These are phyloP conservation scores for Pyrenopolyporus hunteri DNA, from an alignment of 495 filamentous ascomycete species.

Conservation along the genomic window DNA sequence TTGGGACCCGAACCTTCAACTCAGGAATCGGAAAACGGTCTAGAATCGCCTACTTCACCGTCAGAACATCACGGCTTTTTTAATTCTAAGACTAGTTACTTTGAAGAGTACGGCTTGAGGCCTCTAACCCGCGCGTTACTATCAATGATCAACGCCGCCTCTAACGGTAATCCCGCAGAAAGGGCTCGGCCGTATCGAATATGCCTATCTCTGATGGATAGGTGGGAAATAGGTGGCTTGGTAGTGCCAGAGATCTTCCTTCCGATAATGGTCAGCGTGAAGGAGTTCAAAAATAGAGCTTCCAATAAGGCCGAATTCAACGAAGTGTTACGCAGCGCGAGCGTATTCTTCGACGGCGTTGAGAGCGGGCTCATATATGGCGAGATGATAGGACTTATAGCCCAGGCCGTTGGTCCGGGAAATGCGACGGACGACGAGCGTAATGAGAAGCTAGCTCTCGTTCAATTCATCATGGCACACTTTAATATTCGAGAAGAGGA, in stretches of 20 bases:
- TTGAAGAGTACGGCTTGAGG: slow-evolving; percentile 75
- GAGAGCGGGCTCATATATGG: slow-evolving; percentile 93
- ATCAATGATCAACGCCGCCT: slow-evolving; percentile 68
- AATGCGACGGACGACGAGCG: slow-evolving; percentile 50
- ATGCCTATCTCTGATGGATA: slow-evolving; percentile 93
- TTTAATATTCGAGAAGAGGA: slow-evolving; percentile 98
- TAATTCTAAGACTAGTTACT: slow-evolving; percentile 69
- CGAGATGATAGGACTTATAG: slow-evolving; percentile 68
- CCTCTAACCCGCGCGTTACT: slow-evolving; percentile 77
- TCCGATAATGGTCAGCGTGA: slow-evolving; percentile 79
- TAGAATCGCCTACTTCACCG: slow-evolving; percentile 56
- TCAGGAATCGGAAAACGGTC: slow-evolving; percentile 51
- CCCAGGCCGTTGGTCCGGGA: slow-evolving; percentile 59
- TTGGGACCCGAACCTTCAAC: slow-evolving; percentile 76
- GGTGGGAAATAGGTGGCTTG: slow-evolving; percentile 92
- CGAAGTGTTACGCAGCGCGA: slow-evolving; percentile 92
- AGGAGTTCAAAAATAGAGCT: slow-evolving; percentile 67
- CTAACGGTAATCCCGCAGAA: slow-evolving; percentile 64
- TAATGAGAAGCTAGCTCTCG: slow-evolving; percentile 68
- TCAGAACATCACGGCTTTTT: slow-evolving; percentile 50
- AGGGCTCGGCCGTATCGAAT: slow-evolving; percentile 88
- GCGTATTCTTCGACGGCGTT: slow-evolving; percentile 95
- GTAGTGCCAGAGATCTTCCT: slow-evolving; percentile 88
- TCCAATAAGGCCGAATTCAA: slow-evolving; percentile 68
- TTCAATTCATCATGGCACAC: slow-evolving; percentile 79